phyloP scores from a whole-genome alignment of 2,329 filamentous ascomycete species.

The Colletotrichum musicola region DNA sequence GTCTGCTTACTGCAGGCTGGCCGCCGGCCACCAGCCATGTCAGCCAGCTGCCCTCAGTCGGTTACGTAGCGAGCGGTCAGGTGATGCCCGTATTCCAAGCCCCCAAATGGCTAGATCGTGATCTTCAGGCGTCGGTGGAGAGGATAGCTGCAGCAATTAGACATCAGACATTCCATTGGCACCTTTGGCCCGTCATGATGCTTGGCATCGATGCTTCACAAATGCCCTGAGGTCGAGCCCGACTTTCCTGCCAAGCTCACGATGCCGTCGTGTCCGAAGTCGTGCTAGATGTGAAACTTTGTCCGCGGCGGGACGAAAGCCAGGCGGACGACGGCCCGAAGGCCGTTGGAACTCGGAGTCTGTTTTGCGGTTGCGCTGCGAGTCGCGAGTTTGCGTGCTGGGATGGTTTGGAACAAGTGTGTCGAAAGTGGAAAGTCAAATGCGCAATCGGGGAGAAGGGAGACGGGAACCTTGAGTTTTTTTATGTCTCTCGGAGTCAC shows the following conservation, averaged over 20 bases:
- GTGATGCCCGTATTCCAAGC: constrained; percentile 9
- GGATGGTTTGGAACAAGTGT: constrained; percentile 7
- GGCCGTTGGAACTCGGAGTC: constrained; percentile 1
- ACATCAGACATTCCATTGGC: constrained; percentile 25
- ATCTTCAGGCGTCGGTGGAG: constrained; percentile 22
- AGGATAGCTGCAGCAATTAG: constrained; percentile 22
- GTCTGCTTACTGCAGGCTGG: constrained; percentile 19
- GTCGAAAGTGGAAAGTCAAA: constrained; percentile 17
- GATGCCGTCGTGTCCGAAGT: constrained; percentile 27
- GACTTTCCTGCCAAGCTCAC: constrained; percentile 22
- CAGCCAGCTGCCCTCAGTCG: constrained; percentile 25
- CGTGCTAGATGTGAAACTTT: constrained; percentile 22
- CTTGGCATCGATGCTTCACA: constrained; percentile 28
- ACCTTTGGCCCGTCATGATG: constrained; percentile 29
- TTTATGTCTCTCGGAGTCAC: constrained; percentile 4
- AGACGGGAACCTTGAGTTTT: constrained; percentile 13
- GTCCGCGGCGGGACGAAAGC: constrained; percentile 11
- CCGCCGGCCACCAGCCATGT: constrained; percentile 35
- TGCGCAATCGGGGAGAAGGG: not conserved
- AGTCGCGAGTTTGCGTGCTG: constrained; percentile 9
- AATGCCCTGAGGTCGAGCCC: constrained; percentile 18
- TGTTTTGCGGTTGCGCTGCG: not conserved
- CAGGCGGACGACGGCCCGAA: constrained; percentile 12
- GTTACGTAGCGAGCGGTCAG: constrained; percentile 27
- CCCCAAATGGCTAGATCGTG: constrained; percentile 17